These are phyloP conservation scores for Alternaria sp. DNA, from an alignment of 2,329 filamentous ascomycete species.

Conservation along the genomic window DNA sequence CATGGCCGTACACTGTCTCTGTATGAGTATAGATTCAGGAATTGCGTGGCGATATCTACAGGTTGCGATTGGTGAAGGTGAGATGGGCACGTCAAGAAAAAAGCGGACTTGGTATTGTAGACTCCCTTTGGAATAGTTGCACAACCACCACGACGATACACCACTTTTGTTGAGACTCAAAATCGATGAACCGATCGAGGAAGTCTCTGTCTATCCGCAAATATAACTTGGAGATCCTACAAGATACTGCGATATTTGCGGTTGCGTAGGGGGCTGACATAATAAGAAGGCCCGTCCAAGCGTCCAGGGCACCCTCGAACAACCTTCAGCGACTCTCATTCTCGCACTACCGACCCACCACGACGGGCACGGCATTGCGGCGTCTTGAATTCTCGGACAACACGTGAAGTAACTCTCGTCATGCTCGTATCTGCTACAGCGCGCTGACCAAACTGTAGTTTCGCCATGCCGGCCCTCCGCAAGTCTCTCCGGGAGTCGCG, in stretches of 20 bases:
- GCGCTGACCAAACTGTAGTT: constrained; percentile 45
- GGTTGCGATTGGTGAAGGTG: constrained; percentile 10
- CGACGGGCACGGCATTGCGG: constrained; percentile 39
- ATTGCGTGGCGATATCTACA: background rate
- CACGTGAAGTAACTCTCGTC: constrained; percentile 44
- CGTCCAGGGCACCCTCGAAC: constrained; percentile 27
- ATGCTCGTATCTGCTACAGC: constrained; percentile 21
- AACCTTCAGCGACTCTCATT: constrained; percentile 33
- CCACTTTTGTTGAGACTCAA: background rate
- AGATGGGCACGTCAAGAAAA: constrained; percentile 7
- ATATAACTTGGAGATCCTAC: background rate
- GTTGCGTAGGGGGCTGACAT: constrained; percentile 28
- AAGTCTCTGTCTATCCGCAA: background rate
- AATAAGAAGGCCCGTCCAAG: constrained; percentile 28
- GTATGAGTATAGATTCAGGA: background rate
- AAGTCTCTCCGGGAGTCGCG: constrained; percentile 41
- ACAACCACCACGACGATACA: background rate
- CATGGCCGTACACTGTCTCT: background rate
- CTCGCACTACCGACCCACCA: constrained; percentile 37
- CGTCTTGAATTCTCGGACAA: constrained; percentile 36
- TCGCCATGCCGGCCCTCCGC: constrained; percentile 51
- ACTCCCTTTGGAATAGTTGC: background rate
- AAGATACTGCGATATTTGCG: constrained; percentile 16
- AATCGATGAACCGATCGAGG: background rate
- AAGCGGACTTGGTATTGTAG: constrained; percentile 9